These are phyloP conservation scores for Teratosphaeria zuluensis DNA, from an alignment of 2,329 filamentous ascomycete genomes.

Conservation along the genomic window DNA sequence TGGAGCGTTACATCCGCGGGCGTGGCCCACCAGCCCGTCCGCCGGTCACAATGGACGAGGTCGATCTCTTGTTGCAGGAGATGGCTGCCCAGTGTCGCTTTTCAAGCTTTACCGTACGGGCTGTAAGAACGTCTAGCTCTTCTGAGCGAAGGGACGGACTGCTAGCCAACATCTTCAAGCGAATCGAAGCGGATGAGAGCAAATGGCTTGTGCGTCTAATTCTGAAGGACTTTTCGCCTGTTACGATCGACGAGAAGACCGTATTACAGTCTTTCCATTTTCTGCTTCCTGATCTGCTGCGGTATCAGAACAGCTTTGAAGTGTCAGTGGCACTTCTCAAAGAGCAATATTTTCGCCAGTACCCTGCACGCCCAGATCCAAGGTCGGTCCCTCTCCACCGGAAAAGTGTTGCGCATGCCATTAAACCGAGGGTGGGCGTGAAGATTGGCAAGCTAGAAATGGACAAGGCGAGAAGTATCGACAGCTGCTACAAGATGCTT, in stretches of 20 bases:
- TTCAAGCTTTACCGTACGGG: conserved; percentile 53
- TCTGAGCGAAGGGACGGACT: conserved; percentile 31
- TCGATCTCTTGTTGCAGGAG: conserved; percentile 56
- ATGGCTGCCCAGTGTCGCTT: conserved; percentile 61
- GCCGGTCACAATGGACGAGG: conserved; percentile 57
- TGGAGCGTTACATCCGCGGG: conserved; percentile 53
- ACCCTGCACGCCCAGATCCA: conserved; percentile 28
- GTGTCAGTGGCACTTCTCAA: conserved; percentile 49
- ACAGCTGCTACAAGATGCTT: conserved; percentile 61
- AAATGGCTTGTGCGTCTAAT: conserved; percentile 83
- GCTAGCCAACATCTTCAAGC: conserved; percentile 49
- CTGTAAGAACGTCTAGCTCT: conserved; percentile 8
- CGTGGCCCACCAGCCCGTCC: conserved; percentile 38
- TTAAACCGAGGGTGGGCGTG: conserved; percentile 32
- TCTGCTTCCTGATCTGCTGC: conserved; percentile 58
- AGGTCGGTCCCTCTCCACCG: conserved; percentile 25
- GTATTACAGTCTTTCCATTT: conserved; percentile 57
- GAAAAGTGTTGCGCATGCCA: conserved; percentile 28
- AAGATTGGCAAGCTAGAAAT: conserved; percentile 39
- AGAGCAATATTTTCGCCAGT: conserved; percentile 26
- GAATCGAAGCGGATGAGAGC: conserved; percentile 56
- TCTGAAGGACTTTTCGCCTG: conserved; percentile 63
- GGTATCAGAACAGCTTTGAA: conserved; percentile 59
- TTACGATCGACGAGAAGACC: conserved; percentile 49
- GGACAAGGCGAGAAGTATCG: conserved; percentile 45